These are phyloP conservation scores for Cladosporium sp. DNA, from an alignment of 2,329 filamentous ascomycete genomes.

Conservation along the genomic window DNA sequence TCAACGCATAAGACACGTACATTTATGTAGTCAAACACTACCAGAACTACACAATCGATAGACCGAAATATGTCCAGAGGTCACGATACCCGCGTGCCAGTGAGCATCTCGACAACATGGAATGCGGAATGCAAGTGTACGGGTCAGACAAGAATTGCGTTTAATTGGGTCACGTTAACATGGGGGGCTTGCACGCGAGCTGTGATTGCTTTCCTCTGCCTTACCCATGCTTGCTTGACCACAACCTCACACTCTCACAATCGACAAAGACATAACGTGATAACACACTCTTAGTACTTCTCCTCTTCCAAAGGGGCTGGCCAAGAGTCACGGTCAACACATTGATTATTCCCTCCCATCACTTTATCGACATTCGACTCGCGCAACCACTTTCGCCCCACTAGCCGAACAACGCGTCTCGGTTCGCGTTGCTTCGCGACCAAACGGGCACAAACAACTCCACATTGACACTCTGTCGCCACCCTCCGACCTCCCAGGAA, in stretches of 20 bases:
- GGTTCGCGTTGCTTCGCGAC: conserved; percentile 10
- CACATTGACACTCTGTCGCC: not conserved
- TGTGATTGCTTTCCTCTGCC: not conserved
- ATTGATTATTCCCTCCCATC: not conserved
- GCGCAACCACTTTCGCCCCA: conserved; percentile 15
- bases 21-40: not conserved
- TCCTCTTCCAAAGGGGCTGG: not conserved
- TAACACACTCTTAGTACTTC: not conserved
- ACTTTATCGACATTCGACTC: not conserved
- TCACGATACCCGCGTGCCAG: conserved; percentile 3
- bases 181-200: conserved; percentile 4
- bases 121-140: conserved; percentile 4
- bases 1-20: not conserved
- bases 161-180: conserved; percentile 7
- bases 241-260: not conserved
- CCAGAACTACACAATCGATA: not conserved
- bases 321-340: not conserved
- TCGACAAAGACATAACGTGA: not conserved
- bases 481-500: not conserved
- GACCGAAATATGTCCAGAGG: not conserved
- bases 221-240: not conserved
- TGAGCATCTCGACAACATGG: not conserved
- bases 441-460: conserved; percentile 10
- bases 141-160: conserved; percentile 6
- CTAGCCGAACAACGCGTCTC: not conserved